Evolutionary conservation across 2,329 filamentous ascomycete genomes (phyloP), one percentile per base, ranked within the genome.

Genomic region (Ophiostoma montium): DNA sequence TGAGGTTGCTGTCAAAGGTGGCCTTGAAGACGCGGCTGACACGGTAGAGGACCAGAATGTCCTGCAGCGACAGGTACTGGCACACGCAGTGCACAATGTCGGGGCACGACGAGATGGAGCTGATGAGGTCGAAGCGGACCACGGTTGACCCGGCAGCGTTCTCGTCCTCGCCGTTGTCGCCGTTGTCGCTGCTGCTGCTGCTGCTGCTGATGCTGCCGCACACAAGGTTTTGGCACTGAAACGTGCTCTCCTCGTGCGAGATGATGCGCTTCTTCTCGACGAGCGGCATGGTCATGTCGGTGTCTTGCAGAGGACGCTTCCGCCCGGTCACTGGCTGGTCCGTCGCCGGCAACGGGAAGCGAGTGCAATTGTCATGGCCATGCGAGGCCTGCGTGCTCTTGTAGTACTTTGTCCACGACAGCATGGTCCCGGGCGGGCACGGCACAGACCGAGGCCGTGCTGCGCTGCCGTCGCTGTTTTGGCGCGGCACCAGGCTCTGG

Each of bases 31-130:
- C 67, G 49, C 69, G 75, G 60, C 76, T 83, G 55, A 78, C 74
- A 55, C 72, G 67, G 66, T 84, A 86, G 32, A 88, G 69, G 41
- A 67, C 71, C 52, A 87, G 60, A 7, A 88, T 66, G 48, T 81
- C 77, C 13, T 65, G 58, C 0, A 76, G 63, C 8, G 62, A 60
- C 18, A 86, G 69, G 51, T 74, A 67, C 54, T 70, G 69, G 51
- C 73, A 71, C 8, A 85, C 57, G 45, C 72, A 65, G 43, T 80
- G 65, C 41, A 72, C 63, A 4, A 86, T 63, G 48, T 79, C 74
- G 5, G 71, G 61, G 54, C 66, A 66, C 43, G 62, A 62, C 49
- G 65, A 67, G 15, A 76, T 51, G 0, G 62, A 63, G 33, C 62
- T 64, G 56, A 76, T 60, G 42, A 74, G 59, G 54, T 75, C 67